phyloP scores from a whole-genome alignment of 2,329 filamentous ascomycete species.

The Diaporthe batatas region DNA sequence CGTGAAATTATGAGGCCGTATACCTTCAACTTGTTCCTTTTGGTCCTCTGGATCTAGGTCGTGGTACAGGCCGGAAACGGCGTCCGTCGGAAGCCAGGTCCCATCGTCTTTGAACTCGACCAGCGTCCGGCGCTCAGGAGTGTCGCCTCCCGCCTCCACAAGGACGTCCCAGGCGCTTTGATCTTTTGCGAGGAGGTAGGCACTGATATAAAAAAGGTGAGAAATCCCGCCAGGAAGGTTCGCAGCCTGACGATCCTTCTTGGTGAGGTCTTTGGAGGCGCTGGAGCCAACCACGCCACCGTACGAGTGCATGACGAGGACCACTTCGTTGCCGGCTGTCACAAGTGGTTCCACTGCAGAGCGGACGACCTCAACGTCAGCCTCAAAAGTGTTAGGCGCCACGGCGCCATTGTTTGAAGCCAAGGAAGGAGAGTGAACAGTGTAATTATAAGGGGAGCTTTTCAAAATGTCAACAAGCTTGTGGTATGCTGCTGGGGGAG shows the following conservation, averaged over 20 bases:
- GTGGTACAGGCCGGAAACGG: conserved; percentile 19
- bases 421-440: neutral
- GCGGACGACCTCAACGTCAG: conserved; percentile 19
- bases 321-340: neutral
- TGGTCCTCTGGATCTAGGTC: conserved; percentile 27
- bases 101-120: conserved; percentile 23
- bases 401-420: conserved; percentile 25
- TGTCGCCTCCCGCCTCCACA: conserved; percentile 11
- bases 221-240: conserved; percentile 16
- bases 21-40: conserved; percentile 7
- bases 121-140: conserved; percentile 14
- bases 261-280: neutral
- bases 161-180: conserved; percentile 34
- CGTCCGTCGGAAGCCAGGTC: conserved; percentile 18
- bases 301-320: conserved; percentile 28
- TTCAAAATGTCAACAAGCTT: conserved; percentile 13
- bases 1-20: neutral
- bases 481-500: conserved; percentile 25
- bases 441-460: conserved; percentile 2
- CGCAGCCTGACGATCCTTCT: neutral
- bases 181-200: conserved; percentile 19
- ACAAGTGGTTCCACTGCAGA: conserved; percentile 10
- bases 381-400: conserved; percentile 16
- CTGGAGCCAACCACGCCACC: conserved; percentile 21
- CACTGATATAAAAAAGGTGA: conserved; percentile 21